A percentile compares a stretch with the other conserved stretches of the same genome.
phyloP scores from a whole-genome alignment of 768 basidiomycete genomes.

The Agaricus subrufescens region DNA sequence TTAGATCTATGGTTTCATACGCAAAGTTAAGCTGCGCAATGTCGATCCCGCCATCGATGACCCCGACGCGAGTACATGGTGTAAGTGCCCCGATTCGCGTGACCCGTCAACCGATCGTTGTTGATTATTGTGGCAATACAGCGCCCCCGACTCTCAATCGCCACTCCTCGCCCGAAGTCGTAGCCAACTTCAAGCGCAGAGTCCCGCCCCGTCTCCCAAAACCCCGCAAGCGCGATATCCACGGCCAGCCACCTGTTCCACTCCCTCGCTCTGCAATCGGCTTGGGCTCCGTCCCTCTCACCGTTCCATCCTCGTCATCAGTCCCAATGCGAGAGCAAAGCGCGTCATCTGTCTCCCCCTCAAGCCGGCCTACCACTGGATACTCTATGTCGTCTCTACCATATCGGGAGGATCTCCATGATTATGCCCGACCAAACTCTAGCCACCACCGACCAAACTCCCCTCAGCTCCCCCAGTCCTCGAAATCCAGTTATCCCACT shows the following conservation, averaged over 20 bases:
- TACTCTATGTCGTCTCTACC: constrained; percentile 80
- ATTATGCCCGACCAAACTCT: constrained; percentile 73
- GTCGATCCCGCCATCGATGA: constrained; percentile 93
- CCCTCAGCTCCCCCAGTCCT: constrained; percentile 63
- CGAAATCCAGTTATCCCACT: constrained; percentile 51
- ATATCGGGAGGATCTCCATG: constrained; percentile 57
- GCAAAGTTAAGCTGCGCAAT: constrained; percentile 93
- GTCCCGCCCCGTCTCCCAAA: constrained; percentile 91
- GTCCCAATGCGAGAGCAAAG: constrained; percentile 66
- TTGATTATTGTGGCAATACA: constrained; percentile 21
- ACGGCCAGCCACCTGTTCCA: constrained; percentile 64
- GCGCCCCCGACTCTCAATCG: constrained; percentile 91
- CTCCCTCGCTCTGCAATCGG: constrained; percentile 75
- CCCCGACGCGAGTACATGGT: constrained; percentile 96
- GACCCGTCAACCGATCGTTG: constrained; percentile 10
- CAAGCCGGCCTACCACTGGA: constrained; percentile 83
- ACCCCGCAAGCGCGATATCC: constrained; percentile 73
- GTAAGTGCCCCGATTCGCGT: constrained; percentile 45
- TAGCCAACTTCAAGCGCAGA: constrained; percentile 92
- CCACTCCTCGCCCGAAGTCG: constrained; percentile 84
- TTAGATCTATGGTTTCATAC: constrained; percentile 98
- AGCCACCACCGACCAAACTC: constrained; percentile 72
- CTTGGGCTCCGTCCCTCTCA: constrained; percentile 63
- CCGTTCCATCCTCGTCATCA: constrained; percentile 57
- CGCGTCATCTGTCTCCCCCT: constrained; percentile 74